Conservation (phyloP, 257 asterid genomes). For the Ocimum tenuiflorum region DNA sequence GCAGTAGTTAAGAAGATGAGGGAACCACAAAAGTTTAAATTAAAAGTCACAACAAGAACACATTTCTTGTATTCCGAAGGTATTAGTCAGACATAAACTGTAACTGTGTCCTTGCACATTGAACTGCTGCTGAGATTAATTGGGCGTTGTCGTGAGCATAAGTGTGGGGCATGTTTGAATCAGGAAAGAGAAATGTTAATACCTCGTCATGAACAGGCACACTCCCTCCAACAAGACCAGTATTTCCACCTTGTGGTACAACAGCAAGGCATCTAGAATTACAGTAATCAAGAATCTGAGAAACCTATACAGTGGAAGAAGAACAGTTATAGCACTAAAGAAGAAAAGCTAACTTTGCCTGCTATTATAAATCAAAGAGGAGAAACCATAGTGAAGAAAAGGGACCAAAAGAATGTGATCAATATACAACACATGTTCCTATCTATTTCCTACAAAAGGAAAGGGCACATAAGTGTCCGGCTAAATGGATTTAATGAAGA, state of each 20-base stretch:
- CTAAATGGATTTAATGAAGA: background rate
- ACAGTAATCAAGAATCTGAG: constrained; percentile 85
- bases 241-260: constrained; percentile 99
- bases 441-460: constrained; percentile 4
- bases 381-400: constrained; percentile 3
- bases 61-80: background rate
- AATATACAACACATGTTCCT: background rate
- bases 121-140: background rate
- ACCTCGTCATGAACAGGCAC: constrained; percentile 97
- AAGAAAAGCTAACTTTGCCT: background rate
- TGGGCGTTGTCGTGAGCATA: background rate
- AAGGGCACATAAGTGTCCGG: background rate
- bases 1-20: constrained; percentile 17
- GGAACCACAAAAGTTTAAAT: constrained; percentile 5
- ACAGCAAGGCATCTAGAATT: constrained; percentile 80
- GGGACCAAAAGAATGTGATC: background rate
- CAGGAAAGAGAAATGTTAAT: constrained; percentile 19
- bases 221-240: constrained; percentile 99
- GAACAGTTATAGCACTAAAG: constrained; percentile 12
- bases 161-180: background rate
- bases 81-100: background rate
- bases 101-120: background rate
- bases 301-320: constrained; percentile 45
- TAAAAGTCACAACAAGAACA: constrained; percentile 8
- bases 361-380: background rate